Evolutionary conservation across 1,139 yeast genomes (phyloP), one percentile per base, ranked within the genome.

Genomic region (Geotrichum histeridarum): DNA sequence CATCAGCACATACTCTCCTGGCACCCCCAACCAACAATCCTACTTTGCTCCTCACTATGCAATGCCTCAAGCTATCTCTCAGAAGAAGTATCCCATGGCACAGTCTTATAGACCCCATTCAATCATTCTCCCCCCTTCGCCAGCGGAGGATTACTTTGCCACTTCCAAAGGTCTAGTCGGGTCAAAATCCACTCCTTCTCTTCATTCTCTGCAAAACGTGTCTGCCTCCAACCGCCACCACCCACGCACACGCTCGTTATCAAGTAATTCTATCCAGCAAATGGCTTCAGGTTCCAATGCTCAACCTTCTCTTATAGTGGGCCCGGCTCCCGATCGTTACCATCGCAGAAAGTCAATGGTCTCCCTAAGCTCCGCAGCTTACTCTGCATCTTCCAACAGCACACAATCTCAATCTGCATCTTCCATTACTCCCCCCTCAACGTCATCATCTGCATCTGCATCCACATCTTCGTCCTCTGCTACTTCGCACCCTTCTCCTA

Each of bases 271-370:
- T 17, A 22, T 27, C 30, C 48, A 35, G 15, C 49, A 36, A 14
- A 12, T 35, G 44, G 42, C 42, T 12, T 9, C 37, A 42, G 36
- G 33, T 47, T 44, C 49, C n/a, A 33, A 33, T 32, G 17, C 53
- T 11, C 56, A 53, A 18, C 56, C 56, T 8, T 53, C 56, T 7
- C 37, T 53, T 9, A 36, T 49, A 6, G 53, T 54, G 11, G 51
- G 53, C 22, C 54, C 54, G 12, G 58, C 59, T 39, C 70, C 70
- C 15, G 69, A 63, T 48, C 56, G 70, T 17, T 67, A 67, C 51
- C 69, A 67, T 54, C 64, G 70, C 17, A 57, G 66, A 48, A 60
- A 60, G 56, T 63, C 63, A 9, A 53, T 59, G 31, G 35, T 54
- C 15, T 42, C 58, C 22, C 39, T 54, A 30, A 39, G 57, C 42